Evolutionary conservation across 768 basidiomycete genomes (phyloP), one percentile per base, ranked within the genome.

Genomic region (Fibroporia radiculosa): DNA sequence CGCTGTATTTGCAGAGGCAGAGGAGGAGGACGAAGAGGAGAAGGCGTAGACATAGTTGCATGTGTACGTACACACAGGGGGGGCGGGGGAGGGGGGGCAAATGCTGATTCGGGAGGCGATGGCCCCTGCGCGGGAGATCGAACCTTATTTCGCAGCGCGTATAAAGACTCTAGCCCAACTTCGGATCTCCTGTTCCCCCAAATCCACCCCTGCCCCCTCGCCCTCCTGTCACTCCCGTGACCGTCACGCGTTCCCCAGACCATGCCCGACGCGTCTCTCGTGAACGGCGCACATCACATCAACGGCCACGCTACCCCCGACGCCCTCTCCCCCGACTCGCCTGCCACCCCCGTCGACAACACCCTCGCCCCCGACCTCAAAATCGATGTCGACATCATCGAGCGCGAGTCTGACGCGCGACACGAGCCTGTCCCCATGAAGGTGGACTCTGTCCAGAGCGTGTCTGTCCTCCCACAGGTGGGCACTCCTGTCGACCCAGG

Each of bases 111-210:
- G 37, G 53, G 48, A 62, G 62, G 63, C 62, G 58, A 66, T 79
- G 79, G 78, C 73, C 80, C 80, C 74, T 78, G 81, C 79, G 77
- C 75, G 72, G 77, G 78, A 79, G 79, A 80, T 79, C 79, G 81
- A 84, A 84, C 81, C 80, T 84, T 83, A 84, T 80, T 74, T 84
- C 75, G 69, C 68, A 65, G 69, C 70, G 73, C 71, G 78, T 84
- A 85, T 84, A 84, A 84, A 82, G 81, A 78, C 80, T 60, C 73
- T 77, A 77, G 74, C 59, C 70, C 70, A 70, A 67, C 70, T 70
- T 73, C 69, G 66, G 72, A 75, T 74, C 57, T 73, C 77, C 80
- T 80, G 67, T 60, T 66, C 77, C 79, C 75, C 76, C 73, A 79
- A 82, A 78, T 77, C 74, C 74, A 73, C 73, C 77, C 73, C 50